phyloP scores from a whole-genome alignment of 2,329 filamentous ascomycete species.

The Penicillium sumatraense region DNA sequence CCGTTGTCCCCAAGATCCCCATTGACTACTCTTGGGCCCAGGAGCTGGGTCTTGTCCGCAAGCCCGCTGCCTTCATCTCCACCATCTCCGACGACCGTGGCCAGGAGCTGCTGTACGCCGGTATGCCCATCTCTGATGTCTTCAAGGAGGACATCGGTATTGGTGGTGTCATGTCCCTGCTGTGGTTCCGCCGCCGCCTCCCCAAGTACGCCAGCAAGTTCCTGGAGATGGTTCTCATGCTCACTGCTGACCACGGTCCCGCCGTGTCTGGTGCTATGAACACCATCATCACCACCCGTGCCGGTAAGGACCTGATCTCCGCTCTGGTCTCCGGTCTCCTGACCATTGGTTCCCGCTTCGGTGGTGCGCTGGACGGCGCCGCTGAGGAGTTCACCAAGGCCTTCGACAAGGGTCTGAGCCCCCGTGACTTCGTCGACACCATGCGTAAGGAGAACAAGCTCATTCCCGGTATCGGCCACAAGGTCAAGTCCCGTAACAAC shows the following conservation, averaged over 20 bases:
- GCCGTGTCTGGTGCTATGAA: conserved; percentile 99
- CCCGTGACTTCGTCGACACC: conserved; percentile 96
- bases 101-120: conserved; percentile 96
- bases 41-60: conserved; percentile 98
- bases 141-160: conserved; percentile 99
- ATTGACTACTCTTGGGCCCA: conserved; percentile 99
- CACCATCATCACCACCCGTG: conserved; percentile 99
- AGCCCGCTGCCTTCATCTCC: conserved; percentile 99
- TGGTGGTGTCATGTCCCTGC: conserved; percentile 98
- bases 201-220: conserved; percentile 97
- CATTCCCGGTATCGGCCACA: conserved; percentile 98
- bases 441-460: conserved; percentile 99
- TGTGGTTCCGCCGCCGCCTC: conserved; percentile 99
- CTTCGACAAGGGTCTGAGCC: conserved; percentile 96
- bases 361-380: conserved; percentile 96
- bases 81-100: conserved; percentile 99
- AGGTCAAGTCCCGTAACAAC: conserved; percentile 99
- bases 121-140: conserved; percentile 99
- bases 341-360: conserved; percentile 97
- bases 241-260: conserved; percentile 98
- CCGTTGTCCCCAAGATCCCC: conserved; percentile 95
- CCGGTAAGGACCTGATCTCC: conserved; percentile 97
- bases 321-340: conserved; percentile 94
- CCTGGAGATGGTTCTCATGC: conserved; percentile 99
- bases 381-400: conserved; percentile 98